phyloP scores from a whole-genome alignment of 2,329 filamentous ascomycete genomes.

The Aspergillus sp. region DNA sequence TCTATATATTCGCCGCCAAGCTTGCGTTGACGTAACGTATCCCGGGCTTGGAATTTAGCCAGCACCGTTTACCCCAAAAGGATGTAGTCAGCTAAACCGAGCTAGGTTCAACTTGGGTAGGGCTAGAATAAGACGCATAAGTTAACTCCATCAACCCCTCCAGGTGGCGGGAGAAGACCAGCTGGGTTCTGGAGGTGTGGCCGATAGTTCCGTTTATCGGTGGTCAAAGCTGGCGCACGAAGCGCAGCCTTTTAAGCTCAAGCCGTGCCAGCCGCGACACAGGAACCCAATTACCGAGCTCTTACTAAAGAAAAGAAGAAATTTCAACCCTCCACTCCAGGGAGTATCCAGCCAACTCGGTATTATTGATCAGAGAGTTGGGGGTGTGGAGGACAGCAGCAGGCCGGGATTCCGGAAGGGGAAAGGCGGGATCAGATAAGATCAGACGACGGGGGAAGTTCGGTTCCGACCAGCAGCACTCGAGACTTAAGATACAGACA shows the following conservation, averaged over 20 bases:
- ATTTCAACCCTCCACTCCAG: slow-evolving; percentile 1
- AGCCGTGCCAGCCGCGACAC: neutral
- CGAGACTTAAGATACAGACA: neutral
- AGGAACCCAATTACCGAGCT: neutral
- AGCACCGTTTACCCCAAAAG: neutral
- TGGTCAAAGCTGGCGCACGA: neutral
- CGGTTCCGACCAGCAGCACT: slow-evolving; percentile 6
- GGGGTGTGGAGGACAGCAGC: neutral
- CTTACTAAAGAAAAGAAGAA: slow-evolving; percentile 8
- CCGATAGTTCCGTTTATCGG: neutral
- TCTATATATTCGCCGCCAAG: neutral
- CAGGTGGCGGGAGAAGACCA: neutral
- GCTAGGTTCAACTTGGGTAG: neutral
- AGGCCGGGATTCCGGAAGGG: slow-evolving; percentile 7
- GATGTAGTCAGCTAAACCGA: neutral
- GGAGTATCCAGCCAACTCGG: neutral
- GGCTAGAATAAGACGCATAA: neutral
- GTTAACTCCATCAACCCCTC: neutral
- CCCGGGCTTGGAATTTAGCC: too few species aligned
- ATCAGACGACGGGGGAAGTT: slow-evolving; percentile 20
- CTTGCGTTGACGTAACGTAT: neutral
- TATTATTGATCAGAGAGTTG: slow-evolving; percentile 2
- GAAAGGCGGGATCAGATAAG: slow-evolving; percentile 27
- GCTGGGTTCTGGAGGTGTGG: too few species aligned
- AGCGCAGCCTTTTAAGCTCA: neutral